phyloP scores from a whole-genome alignment of 2,329 filamentous ascomycete genomes.

The Colletotrichum sp. region DNA sequence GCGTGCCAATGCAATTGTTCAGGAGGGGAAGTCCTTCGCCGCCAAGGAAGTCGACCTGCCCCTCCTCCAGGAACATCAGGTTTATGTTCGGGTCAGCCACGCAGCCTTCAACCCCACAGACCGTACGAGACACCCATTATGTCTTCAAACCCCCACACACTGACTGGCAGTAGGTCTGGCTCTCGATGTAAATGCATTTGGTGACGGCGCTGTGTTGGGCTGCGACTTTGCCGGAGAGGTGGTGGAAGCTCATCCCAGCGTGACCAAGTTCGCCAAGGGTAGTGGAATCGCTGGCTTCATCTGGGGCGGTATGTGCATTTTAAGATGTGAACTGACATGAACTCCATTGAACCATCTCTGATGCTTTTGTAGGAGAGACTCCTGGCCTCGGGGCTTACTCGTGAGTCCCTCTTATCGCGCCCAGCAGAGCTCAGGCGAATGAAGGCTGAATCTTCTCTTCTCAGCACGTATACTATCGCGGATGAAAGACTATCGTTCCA shows the following conservation, averaged over 20 bases:
- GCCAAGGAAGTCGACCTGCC: background rate
- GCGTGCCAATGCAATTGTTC: background rate
- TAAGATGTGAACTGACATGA: fast-evolving
- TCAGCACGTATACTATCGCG: background rate
- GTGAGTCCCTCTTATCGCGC: background rate
- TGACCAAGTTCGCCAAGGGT: background rate
- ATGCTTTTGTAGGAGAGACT: background rate
- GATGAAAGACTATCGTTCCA: background rate
- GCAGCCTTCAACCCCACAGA: background rate
- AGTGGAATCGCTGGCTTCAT: background rate
- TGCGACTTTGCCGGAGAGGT: background rate
- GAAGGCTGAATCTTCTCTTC: background rate
- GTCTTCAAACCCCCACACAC: background rate
- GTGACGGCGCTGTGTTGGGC: background rate
- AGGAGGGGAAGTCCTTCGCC: background rate
- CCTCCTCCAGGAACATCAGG: background rate
- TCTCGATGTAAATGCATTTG: background rate
- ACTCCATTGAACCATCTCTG: background rate
- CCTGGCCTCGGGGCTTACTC: background rate
- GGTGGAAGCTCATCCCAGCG: background rate
- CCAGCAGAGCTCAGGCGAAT: background rate
- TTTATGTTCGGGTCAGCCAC: background rate
- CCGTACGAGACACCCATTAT: background rate
- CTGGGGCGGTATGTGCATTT: background rate
- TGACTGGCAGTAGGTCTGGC: background rate